phyloP scores from a whole-genome alignment of 371 early-diverging fungal species.

The Mortierella sp. region DNA sequence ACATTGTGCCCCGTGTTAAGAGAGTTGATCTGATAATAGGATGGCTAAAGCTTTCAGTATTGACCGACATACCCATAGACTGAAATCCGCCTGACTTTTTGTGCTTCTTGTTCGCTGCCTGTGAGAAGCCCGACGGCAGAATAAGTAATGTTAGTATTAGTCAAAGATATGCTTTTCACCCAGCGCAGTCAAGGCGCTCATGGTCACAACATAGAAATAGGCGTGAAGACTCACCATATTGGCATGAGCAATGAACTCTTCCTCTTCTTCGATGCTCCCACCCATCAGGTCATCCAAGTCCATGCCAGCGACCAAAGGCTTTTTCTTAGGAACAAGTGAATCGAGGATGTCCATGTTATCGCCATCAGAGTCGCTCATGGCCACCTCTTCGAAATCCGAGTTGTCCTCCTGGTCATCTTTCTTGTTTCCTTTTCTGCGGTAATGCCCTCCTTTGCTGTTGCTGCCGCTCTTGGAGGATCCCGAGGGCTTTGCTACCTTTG shows the following conservation, averaged over 20 bases:
- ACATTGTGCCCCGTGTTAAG: not conserved
- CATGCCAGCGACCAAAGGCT: conserved; percentile 22
- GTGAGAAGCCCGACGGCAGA: not conserved
- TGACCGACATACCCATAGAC: conserved; percentile 83
- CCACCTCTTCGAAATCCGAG: conserved; percentile 51
- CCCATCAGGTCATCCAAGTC: conserved; percentile 53
- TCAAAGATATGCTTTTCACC: not conserved
- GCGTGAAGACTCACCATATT: conserved; percentile 28
- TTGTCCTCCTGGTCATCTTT: conserved; percentile 32
- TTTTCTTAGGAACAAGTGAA: conserved; percentile 48
- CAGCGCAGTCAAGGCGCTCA: not conserved
- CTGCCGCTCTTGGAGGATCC: not conserved
- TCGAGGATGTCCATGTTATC: conserved; percentile 38
- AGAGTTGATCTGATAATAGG: not conserved
- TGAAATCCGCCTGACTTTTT: conserved; percentile 97
- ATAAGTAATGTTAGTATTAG: not conserved
- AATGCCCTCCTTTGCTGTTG: conserved; percentile 19
- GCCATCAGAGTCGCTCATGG: conserved; percentile 51
- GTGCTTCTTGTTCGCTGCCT: conserved; percentile 85
- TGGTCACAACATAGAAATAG: not conserved
- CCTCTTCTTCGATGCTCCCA: conserved; percentile 37
- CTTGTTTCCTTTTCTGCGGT: conserved; percentile 33
- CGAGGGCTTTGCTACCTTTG: too few species aligned
- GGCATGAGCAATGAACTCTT: conserved; percentile 50
- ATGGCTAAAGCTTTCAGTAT: conserved; percentile 7